phyloP scores from a whole-genome alignment of 1,284 basidiomycete genomes.

The Entoloma clypeatum region DNA sequence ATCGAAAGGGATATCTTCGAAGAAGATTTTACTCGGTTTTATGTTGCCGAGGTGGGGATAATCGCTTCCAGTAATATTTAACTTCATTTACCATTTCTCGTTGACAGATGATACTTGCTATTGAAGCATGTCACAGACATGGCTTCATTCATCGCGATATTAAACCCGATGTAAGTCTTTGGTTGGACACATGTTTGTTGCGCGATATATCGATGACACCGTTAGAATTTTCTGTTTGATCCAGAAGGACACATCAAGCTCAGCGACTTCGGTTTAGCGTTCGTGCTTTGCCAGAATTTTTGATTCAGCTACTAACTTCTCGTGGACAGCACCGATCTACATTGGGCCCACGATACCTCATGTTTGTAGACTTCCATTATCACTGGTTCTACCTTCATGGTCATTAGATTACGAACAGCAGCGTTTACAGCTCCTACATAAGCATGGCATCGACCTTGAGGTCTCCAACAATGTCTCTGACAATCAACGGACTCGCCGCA shows the following conservation, averaged over 20 bases:
- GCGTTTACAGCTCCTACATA: constrained; percentile 81
- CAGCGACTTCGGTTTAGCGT: constrained; percentile 95
- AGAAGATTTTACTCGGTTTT: constrained; percentile 92
- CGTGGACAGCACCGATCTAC: constrained; percentile 66
- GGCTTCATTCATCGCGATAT: constrained; percentile 98
- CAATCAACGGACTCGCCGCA: constrained; percentile 64
- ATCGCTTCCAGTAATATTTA: constrained; percentile 13
- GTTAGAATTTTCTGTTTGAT: constrained; percentile 91
- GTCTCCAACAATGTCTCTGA: constrained; percentile 64
- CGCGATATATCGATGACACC: constrained; percentile 1
- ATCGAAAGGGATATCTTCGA: constrained; percentile 93
- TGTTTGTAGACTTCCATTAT: constrained; percentile 44
- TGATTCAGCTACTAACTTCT: constrained; percentile 13
- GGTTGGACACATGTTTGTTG: constrained; percentile 13
- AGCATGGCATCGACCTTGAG: constrained; percentile 93
- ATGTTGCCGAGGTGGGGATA: constrained; percentile 79
- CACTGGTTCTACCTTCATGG: constrained; percentile 10
- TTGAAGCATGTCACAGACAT: constrained; percentile 90
- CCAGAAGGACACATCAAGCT: constrained; percentile 91
- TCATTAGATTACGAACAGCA: constrained; percentile 89
- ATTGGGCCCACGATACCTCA: constrained; percentile 90
- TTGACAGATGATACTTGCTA: constrained; percentile 90
- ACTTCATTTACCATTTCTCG: constrained; percentile 17
- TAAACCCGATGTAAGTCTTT: constrained; percentile 77
- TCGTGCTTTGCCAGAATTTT: constrained; percentile 34